Conservation (phyloP, 305 asterid species). For the Salvia sclarea region DNA sequence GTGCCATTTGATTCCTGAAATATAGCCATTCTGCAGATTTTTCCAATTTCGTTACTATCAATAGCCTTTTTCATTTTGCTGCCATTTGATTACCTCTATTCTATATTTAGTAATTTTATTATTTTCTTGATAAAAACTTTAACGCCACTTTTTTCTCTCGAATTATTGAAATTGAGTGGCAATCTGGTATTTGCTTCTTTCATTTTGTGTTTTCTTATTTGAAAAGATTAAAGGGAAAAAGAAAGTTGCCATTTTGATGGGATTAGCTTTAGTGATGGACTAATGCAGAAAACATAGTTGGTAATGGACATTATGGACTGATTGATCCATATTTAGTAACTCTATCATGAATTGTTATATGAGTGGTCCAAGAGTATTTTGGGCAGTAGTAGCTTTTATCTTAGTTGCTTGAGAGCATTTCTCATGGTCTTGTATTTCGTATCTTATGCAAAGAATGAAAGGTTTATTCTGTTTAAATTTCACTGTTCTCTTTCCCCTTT, state of each 20-base stretch:
- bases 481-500: not conserved
- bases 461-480: conserved; percentile 9
- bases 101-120: conserved; percentile 43
- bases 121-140: not conserved
- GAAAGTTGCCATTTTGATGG: conserved; percentile 15
- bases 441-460: not conserved
- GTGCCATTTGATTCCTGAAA: conserved; percentile 44
- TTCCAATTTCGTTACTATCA: conserved; percentile 27
- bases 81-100: conserved; percentile 28
- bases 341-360: not conserved
- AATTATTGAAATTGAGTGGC: conserved; percentile 16
- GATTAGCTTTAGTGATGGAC: conserved; percentile 8
- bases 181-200: conserved; percentile 25
- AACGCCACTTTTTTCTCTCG: conserved; percentile 9
- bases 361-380: not conserved
- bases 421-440: not conserved
- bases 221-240: not conserved
- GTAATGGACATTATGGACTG: conserved; percentile 4
- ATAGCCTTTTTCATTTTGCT: conserved; percentile 18
- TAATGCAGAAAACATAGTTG: conserved; percentile 9
- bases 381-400: not conserved
- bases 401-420: not conserved
- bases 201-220: not conserved
- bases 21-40: conserved; percentile 30
- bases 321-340: not conserved